Base-by-base conservation (phyloP, 1,284 basidiomycete species). In the Takashimella tepidaria region DNA sequence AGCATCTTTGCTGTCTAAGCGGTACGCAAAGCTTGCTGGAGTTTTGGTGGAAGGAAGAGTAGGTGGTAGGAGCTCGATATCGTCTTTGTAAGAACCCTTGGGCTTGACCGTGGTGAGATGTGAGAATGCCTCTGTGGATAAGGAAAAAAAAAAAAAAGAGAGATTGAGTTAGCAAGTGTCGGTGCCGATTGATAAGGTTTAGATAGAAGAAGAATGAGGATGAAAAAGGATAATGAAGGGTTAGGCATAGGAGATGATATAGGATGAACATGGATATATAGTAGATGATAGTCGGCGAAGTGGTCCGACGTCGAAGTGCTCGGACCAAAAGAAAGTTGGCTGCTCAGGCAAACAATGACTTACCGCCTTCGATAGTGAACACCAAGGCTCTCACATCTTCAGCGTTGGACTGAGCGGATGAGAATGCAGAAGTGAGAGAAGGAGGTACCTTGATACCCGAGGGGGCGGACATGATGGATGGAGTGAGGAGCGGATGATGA, bases 401-500 rank as follows among this genome's bases (percentile, higher is more conserved):
- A 4, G 61, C 60, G 46, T 62, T 60, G 51, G 50, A 47, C 47
- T 59, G 55, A 0, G 72, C 73, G 2, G 53, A 47, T 4, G 67
- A 55, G 58, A 74, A 76, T 3, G 73, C 67, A 13, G 63, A 49
- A 13, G 66, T 55, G 26, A 76, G 57, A 16, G 62, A 52, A 19
- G 60, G 54, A 5, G 74, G 67, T 6, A 76, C 72, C 47, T 69
- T 67, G 66, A 76, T 70, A 31, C 74, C 74, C 21, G 74, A 76
- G 12, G 67, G 70, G 40, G 72, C 72, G 46, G 74, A 76, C 74
- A 76, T 76, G 54, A 22, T 49, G 47, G 20, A 13, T 55, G 53
- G n/a, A n/a, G 53, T 4, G 40, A 54, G 47, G 25, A 24, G 21
- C n/a, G 16, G 24, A 26, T 13, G 21, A 22, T 19, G 16, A 25